Evolutionary conservation across 1,284 basidiomycete genomes (phyloP), one percentile per base, ranked within the genome.

Genomic region (Trichosporon sp.): DNA sequence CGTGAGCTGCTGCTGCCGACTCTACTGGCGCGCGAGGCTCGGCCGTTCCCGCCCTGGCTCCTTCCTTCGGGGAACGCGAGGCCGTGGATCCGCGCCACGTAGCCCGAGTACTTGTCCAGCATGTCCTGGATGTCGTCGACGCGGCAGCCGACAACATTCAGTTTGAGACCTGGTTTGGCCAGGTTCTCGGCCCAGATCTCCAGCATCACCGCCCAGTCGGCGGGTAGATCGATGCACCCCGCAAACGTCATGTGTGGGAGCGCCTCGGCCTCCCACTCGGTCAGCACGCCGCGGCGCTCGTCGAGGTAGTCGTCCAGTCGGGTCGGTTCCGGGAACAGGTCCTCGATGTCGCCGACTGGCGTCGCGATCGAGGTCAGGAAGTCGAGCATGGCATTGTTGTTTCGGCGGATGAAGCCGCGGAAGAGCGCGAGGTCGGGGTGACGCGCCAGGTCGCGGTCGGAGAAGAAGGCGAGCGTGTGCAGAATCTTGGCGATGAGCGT

Each of bases 401-500:
- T 75, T 1, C 68, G 70, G 68, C 72, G 40, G 46, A 79, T 77
- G 38, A 78, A 76, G 4, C 48, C 43, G 14, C 72, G 46, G 68
- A 76, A 78, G 8, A 71, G 69, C 0, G 54, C 72, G 1, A 78
- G 46, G 19, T 78, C 77, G 0, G 72, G 72, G 59, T 78, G 76
- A n/a, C 75, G 70, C 5, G 63, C 54, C 11, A 71, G 67, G 54
- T 78, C 76, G 11, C 68, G 71, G 43, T 72, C 73, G 0, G 76
- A 74, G 68, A 78, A 80, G 71, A 80, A 80, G 8, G 79, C 78
- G 26, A 80, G 71, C 32, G 73, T 73, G 68, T 79, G 77, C 37
- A 80, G 67, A 19, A 80, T 72, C 61, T 79, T 79, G 31, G 79
- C 79, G 10, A 79, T 46, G 14, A 76, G 67, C 0, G 75, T 80